Evolutionary conservation across 1,284 basidiomycete genomes (phyloP), one percentile per base, ranked within the genome.

Genomic region (Apiotrichum veenhuisii): DNA sequence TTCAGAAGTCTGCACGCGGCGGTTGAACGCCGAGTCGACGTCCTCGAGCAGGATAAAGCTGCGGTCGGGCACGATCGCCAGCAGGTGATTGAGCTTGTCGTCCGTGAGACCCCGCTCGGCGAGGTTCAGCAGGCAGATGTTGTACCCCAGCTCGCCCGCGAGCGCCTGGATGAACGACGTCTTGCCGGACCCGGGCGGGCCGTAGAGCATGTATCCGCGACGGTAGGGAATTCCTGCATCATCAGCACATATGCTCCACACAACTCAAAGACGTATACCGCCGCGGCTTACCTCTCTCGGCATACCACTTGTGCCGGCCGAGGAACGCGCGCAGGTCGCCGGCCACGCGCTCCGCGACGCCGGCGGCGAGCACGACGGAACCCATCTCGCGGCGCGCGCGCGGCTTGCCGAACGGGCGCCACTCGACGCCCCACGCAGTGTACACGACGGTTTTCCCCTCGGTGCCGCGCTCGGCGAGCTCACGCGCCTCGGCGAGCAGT

Each of bases 81-180:
- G 80, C 2, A 98, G 82, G 71, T 97, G 91, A 65, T 91, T 94
- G 23, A 99, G 82, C 78, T 95, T 97, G 80, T 98, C 96, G 74
- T 99, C 96, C 33, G 91, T 90, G 50, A 98, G 82, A 0, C 96
- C 96, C 54, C 96, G 84, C 78, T 98, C 95, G 30, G 95, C 95
- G 40, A 99, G 83, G 76, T 98, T 98, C 48, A 99, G 82, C 26
- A 98, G 78, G 73, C 94, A 98, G 57, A 99, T 97, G 76, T 98
- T 94, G 80, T 98, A 97, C 55, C 85, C 87, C 27, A 98, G 78
- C 18, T 86, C 84, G 14, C 95, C 96, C 11, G 96, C 96, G 10
- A 98, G 82, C 4, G 96, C 94, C 74, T 97, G 94, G 65, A 98
- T 98, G 78, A 94, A 98, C 0, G 93, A 98, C 1, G 94, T 95